phyloP scores from a whole-genome alignment of 495 filamentous ascomycete genomes.

The Pseudevernia furfuracea region DNA sequence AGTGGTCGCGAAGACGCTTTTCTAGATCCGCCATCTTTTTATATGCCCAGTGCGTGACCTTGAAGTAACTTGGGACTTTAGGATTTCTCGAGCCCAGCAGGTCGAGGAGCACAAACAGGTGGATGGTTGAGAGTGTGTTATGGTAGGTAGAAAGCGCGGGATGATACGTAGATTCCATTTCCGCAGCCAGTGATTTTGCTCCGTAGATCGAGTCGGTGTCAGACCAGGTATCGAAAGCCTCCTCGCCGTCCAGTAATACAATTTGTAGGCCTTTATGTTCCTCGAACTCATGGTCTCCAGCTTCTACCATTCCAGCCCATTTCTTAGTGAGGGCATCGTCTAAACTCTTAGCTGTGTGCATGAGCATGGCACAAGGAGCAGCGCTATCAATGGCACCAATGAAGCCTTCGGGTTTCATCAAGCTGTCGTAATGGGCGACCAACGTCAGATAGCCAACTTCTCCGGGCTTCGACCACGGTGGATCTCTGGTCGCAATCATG shows the following conservation, averaged over 20 bases:
- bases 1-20: conserved; percentile 53
- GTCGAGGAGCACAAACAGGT: conserved; percentile 87
- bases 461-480: conserved; percentile 65
- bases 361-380: conserved; percentile 82
- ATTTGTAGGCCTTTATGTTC: conserved; percentile 83
- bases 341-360: conserved; percentile 75
- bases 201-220: conserved; percentile 79
- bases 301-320: conserved; percentile 62
- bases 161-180: conserved; percentile 61
- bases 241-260: conserved; percentile 86
- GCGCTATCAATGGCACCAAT: conserved; percentile 92
- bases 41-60: conserved; percentile 92
- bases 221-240: conserved; percentile 78
- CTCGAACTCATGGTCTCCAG: conserved; percentile 45
- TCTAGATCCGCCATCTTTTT: conserved; percentile 60
- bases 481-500: conserved; percentile 80
- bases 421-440: conserved; percentile 91
- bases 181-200: conserved; percentile 65
- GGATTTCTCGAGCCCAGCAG: conserved; percentile 69
- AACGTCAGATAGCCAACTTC: conserved; percentile 75
- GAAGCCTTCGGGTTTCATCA: conserved; percentile 74
- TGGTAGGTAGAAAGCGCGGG: conserved; percentile 65
- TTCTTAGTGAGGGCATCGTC: conserved; percentile 71
- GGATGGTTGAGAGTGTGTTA: conserved; percentile 67
- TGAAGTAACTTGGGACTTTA: conserved; percentile 69